Percentiles rank a stretch among this genome's conserved stretches.
Evolutionary conservation across 441 rosid species (phyloP).

Genomic region (Corymbia calophylla): DNA sequence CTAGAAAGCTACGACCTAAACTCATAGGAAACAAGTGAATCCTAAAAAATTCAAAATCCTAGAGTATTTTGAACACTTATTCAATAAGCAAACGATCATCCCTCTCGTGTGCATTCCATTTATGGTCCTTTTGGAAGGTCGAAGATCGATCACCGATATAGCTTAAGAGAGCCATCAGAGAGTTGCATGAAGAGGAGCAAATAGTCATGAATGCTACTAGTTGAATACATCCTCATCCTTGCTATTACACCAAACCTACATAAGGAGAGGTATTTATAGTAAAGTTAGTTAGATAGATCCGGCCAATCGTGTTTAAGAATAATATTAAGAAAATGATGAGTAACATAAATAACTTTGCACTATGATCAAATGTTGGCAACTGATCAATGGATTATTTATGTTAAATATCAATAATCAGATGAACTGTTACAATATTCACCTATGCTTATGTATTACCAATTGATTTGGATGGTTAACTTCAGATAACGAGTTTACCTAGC

Average conservation of each 20-base stretch:
- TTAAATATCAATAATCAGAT: no score
- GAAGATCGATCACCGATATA: background rate
- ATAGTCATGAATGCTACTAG: background rate
- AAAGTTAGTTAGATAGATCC: background rate
- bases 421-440: background rate
- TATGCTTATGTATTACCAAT: background rate
- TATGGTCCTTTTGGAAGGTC: background rate
- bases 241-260: background rate
- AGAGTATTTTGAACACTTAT: background rate
- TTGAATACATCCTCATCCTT: background rate
- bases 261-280: background rate
- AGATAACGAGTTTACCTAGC: no score
- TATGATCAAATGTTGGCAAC: background rate
- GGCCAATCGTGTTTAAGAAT: no score
- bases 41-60: background rate
- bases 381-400: no score
- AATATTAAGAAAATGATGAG: background rate
- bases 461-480: background rate
- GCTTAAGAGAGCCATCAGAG: background rate
- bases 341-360: background rate
- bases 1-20: background rate
- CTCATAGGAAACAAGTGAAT: background rate
- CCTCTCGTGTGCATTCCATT: background rate
- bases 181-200: background rate
- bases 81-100: background rate